A percentile compares a stretch with the other conserved stretches of the same genome.
These are phyloP conservation scores for Apiotrichum sp. DNA, from an alignment of 1,284 basidiomycete species.

Conservation along the genomic window DNA sequence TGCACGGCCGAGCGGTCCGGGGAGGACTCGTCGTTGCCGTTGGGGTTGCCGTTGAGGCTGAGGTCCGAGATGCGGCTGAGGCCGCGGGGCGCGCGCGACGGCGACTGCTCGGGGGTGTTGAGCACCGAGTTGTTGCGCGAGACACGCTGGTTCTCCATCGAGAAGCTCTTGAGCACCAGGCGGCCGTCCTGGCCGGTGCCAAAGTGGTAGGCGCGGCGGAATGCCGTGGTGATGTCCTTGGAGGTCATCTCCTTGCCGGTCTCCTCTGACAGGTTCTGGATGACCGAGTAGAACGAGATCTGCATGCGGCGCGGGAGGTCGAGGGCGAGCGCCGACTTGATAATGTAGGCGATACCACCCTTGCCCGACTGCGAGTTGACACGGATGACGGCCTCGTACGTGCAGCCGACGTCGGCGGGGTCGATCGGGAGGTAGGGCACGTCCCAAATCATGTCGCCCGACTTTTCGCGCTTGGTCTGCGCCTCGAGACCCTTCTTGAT, in stretches of 20 bases:
- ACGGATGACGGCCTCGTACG: constrained; percentile 97
- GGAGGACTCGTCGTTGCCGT: constrained; percentile 50
- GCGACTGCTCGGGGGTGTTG: constrained; percentile 32
- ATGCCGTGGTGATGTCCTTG: constrained; percentile 88
- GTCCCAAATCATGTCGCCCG: constrained; percentile 64
- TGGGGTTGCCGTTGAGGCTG: constrained; percentile 26
- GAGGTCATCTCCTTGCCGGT: constrained; percentile 93
- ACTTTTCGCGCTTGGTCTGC: constrained; percentile 63
- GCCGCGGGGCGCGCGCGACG: constrained; percentile 10
- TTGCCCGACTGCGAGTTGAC: constrained; percentile 97
- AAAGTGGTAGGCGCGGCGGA: constrained; percentile 77
- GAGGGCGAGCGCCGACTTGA: constrained; percentile 85
- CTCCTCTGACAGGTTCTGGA: constrained; percentile 83
- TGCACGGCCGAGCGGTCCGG: constrained; percentile 54
- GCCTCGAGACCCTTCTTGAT: constrained; percentile 99
- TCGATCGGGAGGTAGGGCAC: constrained; percentile 97
- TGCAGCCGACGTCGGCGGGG: constrained; percentile 89
- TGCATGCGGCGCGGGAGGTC: constrained; percentile 97
- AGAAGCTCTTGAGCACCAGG: constrained; percentile 72
- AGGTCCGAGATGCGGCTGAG: constrained; percentile 10
- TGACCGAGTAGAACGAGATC: constrained; percentile 86
- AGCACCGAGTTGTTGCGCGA: constrained; percentile 27
- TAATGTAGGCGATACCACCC: constrained; percentile 90
- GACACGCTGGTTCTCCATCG: constrained; percentile 24
- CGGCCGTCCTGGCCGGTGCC: constrained; percentile 74